Evolutionary conservation across 2,329 filamentous ascomycete species (phyloP).

Genomic region (Colletotrichum sidae): DNA sequence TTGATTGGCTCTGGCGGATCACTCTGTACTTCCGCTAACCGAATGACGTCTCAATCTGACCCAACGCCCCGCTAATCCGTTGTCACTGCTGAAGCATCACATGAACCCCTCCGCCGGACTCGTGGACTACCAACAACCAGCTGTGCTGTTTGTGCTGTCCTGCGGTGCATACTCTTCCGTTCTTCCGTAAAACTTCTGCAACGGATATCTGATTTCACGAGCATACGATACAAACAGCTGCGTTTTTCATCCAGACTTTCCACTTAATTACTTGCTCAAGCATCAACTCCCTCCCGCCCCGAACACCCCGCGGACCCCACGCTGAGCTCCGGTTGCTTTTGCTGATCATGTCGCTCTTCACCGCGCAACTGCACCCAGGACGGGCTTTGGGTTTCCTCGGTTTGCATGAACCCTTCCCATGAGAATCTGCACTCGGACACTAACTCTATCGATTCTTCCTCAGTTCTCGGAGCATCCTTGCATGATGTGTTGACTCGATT

Average conservation of each 20-base stretch:
- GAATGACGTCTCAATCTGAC: slow-evolving; percentile 32
- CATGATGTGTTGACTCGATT: slow-evolving; percentile 89
- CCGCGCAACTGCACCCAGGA: slow-evolving; percentile 74
- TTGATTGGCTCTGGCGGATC: neutral
- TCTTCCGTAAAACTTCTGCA: neutral
- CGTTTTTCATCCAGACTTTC: neutral
- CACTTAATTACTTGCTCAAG: neutral
- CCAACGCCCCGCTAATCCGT: slow-evolving; percentile 33
- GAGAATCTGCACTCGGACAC: slow-evolving; percentile 35
- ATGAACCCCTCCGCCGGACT: slow-evolving; percentile 36
- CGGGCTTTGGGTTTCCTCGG: slow-evolving; percentile 73
- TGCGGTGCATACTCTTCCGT: slow-evolving; percentile 6
- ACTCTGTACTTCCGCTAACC: slow-evolving; percentile 12
- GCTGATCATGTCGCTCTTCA: slow-evolving; percentile 60
- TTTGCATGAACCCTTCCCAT: slow-evolving; percentile 40
- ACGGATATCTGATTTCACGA: neutral
- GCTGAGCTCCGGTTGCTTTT: slow-evolving; percentile 21
- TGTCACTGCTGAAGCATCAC: slow-evolving; percentile 37
- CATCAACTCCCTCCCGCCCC: slow-evolving; percentile 19
- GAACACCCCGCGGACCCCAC: slow-evolving; percentile 33
- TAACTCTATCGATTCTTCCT: slow-evolving; percentile 38
- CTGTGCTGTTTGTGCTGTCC: slow-evolving; percentile 1
- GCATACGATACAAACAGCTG: slow-evolving; percentile 6
- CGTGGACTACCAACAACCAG: slow-evolving; percentile 20
- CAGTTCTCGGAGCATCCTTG: slow-evolving; percentile 89